phyloP scores from a whole-genome alignment of 2,329 filamentous ascomycete genomes.

The Aspergillus niger region DNA sequence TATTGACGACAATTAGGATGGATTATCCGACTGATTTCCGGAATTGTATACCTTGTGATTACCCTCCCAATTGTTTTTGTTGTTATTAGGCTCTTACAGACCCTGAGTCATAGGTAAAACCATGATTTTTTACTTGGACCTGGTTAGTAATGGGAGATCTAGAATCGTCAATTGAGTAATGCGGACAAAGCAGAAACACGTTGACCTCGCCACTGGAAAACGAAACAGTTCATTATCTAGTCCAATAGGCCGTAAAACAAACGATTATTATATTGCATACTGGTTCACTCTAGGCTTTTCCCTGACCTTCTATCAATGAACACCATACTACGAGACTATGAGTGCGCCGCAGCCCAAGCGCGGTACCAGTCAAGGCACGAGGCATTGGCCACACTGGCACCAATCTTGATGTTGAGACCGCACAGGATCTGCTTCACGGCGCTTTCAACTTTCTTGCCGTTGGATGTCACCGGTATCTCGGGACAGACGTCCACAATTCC shows the following conservation, averaged over 20 bases:
- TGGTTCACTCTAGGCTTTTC: background rate
- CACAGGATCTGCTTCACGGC: constrained; percentile 95
- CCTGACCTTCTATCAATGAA: background rate
- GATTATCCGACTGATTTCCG: too few species aligned
- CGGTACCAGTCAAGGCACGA: constrained; percentile 87
- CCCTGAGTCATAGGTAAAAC: background rate
- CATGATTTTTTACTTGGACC: background rate
- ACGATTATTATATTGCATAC: background rate
- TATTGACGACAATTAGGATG: background rate
- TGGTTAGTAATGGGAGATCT: constrained; percentile 25
- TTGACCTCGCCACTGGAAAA: background rate
- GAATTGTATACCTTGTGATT: too few species aligned
- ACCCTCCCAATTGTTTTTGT: too few species aligned
- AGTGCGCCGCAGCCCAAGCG: constrained; percentile 66
- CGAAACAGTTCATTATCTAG: background rate
- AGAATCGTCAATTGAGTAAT: constrained; percentile 4
- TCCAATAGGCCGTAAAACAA: background rate
- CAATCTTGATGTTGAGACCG: constrained; percentile 81
- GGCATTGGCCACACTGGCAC: constrained; percentile 90
- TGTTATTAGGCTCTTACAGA: background rate
- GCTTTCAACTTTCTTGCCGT: constrained; percentile 98
- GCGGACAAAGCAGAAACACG: background rate
- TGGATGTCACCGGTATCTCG: constrained; percentile 87
- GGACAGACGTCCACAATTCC: constrained; percentile 77
- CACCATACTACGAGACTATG: constrained; percentile 16